Conservation (phyloP, 345 rosid genomes). For the Erodium maritimum region DNA sequence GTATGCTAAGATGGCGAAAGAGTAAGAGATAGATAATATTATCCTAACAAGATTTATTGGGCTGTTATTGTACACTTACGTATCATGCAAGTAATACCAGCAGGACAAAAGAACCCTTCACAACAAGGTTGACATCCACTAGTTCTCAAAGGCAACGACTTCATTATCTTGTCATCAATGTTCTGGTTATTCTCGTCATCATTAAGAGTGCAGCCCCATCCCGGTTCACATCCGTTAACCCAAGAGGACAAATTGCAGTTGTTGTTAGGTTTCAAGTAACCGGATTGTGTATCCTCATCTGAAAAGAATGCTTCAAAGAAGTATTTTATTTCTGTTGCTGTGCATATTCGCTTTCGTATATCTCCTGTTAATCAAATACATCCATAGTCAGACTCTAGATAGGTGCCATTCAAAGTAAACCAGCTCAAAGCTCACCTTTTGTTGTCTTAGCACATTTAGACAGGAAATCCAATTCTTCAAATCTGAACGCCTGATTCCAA, state of each 20-base stretch:
- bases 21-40: background rate
- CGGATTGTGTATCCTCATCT: slow-evolving; percentile 9
- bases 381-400: slow-evolving; percentile 7
- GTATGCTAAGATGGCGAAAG: background rate
- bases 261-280: slow-evolving; percentile 42
- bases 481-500: slow-evolving; percentile 72
- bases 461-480: slow-evolving; percentile 42
- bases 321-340: slow-evolving; percentile 67
- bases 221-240: slow-evolving; percentile 85
- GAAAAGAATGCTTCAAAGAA: slow-evolving; percentile 41
- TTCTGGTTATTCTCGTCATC: slow-evolving; percentile 21
- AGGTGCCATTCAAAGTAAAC: background rate
- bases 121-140: slow-evolving; percentile 74
- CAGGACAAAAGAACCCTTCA: slow-evolving; percentile 95
- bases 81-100: slow-evolving; percentile 89
- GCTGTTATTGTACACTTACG: slow-evolving; percentile 36
- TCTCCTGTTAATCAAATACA: slow-evolving; percentile 41
- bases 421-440: slow-evolving; percentile 32
- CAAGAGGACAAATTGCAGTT: slow-evolving; percentile 74
- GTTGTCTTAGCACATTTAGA: slow-evolving; percentile 53
- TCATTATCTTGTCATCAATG: slow-evolving; percentile 22
- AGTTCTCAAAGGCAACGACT: slow-evolving; percentile 45
- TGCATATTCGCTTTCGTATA: slow-evolving; percentile 48
- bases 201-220: slow-evolving; percentile 68
- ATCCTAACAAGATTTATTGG: background rate